Conservation (phyloP, 2,329 filamentous ascomycete genomes). For the Fusarium sp. region DNA sequence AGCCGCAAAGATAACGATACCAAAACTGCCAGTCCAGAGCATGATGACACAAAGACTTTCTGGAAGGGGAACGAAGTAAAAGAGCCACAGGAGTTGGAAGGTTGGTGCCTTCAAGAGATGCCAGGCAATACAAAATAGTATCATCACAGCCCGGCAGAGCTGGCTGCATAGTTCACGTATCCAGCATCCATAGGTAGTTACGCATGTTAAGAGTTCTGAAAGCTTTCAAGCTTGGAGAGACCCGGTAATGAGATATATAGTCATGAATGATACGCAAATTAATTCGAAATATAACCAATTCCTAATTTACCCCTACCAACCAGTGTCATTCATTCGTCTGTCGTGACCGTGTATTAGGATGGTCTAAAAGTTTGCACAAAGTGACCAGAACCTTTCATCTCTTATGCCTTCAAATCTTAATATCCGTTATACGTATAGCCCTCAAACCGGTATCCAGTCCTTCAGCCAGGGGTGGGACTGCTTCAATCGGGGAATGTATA, state of each 20-base stretch:
- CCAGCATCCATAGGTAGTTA: background rate
- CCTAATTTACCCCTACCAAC: background rate
- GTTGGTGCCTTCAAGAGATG: background rate
- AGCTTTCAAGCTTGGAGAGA: background rate
- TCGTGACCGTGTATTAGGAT: constrained; percentile 23
- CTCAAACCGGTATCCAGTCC: constrained; percentile 38
- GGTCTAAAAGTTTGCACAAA: background rate
- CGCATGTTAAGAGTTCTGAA: background rate
- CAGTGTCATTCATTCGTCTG: background rate
- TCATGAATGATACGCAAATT: background rate
- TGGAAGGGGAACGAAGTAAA: background rate
- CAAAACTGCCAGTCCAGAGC: background rate
- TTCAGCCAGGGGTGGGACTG: constrained; percentile 42
- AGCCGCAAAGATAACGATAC: background rate
- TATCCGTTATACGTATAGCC: background rate
- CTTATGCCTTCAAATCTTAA: background rate
- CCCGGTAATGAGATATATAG: background rate
- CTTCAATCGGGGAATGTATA: constrained; percentile 35
- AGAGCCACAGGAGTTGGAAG: background rate
- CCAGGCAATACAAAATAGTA: background rate
- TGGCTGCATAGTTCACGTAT: background rate
- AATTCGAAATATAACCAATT: background rate
- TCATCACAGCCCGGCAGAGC: background rate
- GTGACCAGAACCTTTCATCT: background rate
- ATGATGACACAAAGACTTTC: background rate